Evolutionary conservation across 805 yeast genomes (phyloP).

Genomic region (Lipomyces sp.): DNA sequence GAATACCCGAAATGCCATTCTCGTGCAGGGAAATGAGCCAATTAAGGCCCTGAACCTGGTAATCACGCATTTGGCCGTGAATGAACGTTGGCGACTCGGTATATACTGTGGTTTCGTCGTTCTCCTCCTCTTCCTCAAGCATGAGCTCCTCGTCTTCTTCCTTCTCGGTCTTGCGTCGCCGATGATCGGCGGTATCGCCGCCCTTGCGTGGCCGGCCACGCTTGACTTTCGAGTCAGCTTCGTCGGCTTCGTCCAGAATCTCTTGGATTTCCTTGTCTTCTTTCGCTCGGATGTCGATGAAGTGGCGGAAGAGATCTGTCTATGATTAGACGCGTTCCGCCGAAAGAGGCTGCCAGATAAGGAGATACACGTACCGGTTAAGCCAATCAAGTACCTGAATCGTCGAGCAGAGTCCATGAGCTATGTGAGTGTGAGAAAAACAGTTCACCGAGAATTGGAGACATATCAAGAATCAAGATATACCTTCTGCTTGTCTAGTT

Average conservation of each 20-base stretch:
- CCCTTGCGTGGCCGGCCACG: conserved; percentile 28
- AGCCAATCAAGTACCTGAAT: conserved; percentile 72
- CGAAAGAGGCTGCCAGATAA: background rate
- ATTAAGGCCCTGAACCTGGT: conserved; percentile 91
- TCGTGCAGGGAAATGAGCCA: conserved; percentile 91
- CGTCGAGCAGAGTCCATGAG: conserved; percentile 69
- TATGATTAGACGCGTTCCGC: background rate
- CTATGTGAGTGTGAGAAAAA: conserved; percentile 18
- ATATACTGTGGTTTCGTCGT: conserved; percentile 57
- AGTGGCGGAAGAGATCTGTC: conserved; percentile 74
- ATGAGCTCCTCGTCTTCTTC: conserved; percentile 93
- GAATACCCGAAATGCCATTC: conserved; percentile 82
- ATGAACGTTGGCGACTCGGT: conserved; percentile 82
- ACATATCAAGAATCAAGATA: background rate
- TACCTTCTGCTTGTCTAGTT: conserved; percentile 28
- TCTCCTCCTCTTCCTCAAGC: conserved; percentile 67
- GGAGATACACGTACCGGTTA: conserved; percentile 45
- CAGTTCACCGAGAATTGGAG: too few species aligned
- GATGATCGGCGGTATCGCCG: conserved; percentile 37
- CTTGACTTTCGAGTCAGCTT: conserved; percentile 32
- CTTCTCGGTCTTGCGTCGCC: conserved; percentile 85
- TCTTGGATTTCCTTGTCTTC: conserved; percentile 62
- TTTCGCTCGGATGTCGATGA: conserved; percentile 75
- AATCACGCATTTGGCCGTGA: conserved; percentile 75
- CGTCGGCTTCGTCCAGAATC: conserved; percentile 37